phyloP scores from a whole-genome alignment of 306 rosid species.

The Luffa acutangula region DNA sequence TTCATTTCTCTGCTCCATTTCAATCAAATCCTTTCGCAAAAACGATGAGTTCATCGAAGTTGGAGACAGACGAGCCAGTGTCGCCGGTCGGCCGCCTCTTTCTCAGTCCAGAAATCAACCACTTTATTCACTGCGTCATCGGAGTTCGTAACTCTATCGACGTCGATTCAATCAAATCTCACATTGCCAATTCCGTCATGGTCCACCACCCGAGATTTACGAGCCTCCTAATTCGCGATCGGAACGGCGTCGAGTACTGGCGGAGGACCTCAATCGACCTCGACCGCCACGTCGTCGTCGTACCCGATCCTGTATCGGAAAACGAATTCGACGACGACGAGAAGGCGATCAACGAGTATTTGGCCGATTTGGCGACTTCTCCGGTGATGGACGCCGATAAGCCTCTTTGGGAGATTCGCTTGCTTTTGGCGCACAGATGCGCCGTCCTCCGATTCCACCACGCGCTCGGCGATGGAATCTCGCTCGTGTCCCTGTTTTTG shows the following conservation, averaged over 20 bases:
- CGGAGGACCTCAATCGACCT: slow-evolving; percentile 40
- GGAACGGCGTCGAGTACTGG: slow-evolving; percentile 61
- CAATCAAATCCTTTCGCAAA: too few species aligned
- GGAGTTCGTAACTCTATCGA: slow-evolving; percentile 49
- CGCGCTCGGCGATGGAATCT: slow-evolving; percentile 73
- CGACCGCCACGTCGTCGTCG: slow-evolving; percentile 30
- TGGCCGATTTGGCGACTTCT: slow-evolving; percentile 49
- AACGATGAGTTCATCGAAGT: too few species aligned
- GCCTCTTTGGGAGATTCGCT: slow-evolving; percentile 82
- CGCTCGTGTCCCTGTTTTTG: slow-evolving; percentile 64
- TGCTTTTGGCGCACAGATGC: slow-evolving; percentile 51
- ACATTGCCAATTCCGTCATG: slow-evolving; percentile 28
- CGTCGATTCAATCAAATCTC: slow-evolving; percentile 21
- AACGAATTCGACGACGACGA: slow-evolving; percentile 4
- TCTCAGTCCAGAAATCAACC: slow-evolving; percentile 44
- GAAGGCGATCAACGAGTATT: slow-evolving; percentile 35
- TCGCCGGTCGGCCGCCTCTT: slow-evolving; percentile 73
- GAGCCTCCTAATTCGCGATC: slow-evolving; percentile 53
- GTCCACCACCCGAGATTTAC: slow-evolving; percentile 56
- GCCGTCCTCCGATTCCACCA: slow-evolving; percentile 55
- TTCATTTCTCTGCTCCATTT: too few species aligned
- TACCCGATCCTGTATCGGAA: slow-evolving; percentile 13
- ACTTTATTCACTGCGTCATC: slow-evolving; percentile 43
- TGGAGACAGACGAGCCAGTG: slow-evolving; percentile 38
- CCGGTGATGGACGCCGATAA: slow-evolving; percentile 34